Evolutionary conservation across 306 rosid species (phyloP), one percentile per base, ranked within the genome.

Genomic region (Ochetophila trinervis): DNA sequence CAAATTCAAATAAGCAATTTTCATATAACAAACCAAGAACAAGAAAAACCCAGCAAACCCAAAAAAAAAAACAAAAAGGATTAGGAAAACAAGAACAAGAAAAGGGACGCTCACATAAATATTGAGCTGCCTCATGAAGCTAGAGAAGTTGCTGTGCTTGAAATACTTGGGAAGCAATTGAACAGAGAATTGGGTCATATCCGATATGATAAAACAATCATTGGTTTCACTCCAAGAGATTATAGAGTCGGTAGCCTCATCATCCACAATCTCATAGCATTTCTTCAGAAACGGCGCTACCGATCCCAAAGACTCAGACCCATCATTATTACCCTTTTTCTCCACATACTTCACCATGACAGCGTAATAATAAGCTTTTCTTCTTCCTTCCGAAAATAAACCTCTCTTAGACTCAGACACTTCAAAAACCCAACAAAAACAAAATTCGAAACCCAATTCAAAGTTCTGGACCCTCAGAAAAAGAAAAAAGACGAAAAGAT

Each of bases 111-210:
- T 44, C 11, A 91, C 97, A 63, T 91, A 88, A 70, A 88, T 88
- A 66, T 91, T 91, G 79, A 91, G 97, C 54, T 91, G 97, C 42
- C 97, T 66, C 84, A 91, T 81, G 82, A 91, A 91, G 75, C 96
- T 91, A 30, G 97, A 86, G 78, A 86, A 84, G 64, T 91, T 91
- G 79, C 80, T 84, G 81, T 91, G 97, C 80, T 91, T 91, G 74
- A 91, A 91, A 60, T 75, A 83, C 49, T 57, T 56, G 0, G 97
- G 94, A 36, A 91, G 94, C 69, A 91, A 76, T 9, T 63, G 50
- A 50, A 86, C 72, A 45, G 91, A 84, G 84, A 91, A 91, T 15
- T 76, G 75, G 21, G 93, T 78, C 65, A 81, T 50, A 49, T 91
- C 89, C 76, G 32, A 60, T 21, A 91, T 91, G 16, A 80, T 62